Conservation (phyloP, 768 basidiomycete species). For the Piloderma croceum region DNA sequence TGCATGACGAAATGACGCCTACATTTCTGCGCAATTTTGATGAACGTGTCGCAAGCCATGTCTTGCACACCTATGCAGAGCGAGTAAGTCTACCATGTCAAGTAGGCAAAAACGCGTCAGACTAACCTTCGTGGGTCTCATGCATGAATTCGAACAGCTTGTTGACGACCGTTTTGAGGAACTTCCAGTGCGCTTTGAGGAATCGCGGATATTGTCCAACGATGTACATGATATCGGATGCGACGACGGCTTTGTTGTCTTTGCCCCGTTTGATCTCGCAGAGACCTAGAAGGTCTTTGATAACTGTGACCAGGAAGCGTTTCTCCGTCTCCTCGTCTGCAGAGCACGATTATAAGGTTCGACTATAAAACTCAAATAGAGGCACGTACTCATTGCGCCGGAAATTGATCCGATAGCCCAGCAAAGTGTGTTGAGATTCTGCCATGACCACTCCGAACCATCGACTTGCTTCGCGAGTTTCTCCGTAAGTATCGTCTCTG, state of each 20-base stretch:
- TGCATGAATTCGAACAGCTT: constrained; percentile 99
- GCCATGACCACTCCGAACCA: constrained; percentile 98
- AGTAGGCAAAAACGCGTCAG: constrained; percentile 1
- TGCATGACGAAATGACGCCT: constrained; percentile 98
- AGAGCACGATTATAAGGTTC: background rate
- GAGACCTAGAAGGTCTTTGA: constrained; percentile 95
- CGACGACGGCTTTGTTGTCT: constrained; percentile 99
- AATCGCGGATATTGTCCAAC: constrained; percentile 99
- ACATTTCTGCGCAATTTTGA: constrained; percentile 99
- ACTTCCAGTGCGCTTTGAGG: constrained; percentile 99
- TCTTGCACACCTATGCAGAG: constrained; percentile 81
- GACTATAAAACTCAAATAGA: background rate
- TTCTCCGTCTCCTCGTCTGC: constrained; percentile 98
- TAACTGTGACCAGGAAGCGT: constrained; percentile 96
- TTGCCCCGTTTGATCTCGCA: constrained; percentile 99
- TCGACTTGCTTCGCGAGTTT: constrained; percentile 97
- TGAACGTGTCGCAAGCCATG: constrained; percentile 99
- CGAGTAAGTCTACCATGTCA: constrained; percentile 5
- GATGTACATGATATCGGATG: constrained; percentile 96
- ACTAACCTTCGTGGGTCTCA: constrained; percentile 91
- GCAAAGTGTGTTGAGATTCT: constrained; percentile 96
- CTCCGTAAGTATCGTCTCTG: constrained; percentile 95
- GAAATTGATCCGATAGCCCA: constrained; percentile 99
- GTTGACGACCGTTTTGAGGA: constrained; percentile 99
- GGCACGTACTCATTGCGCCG: constrained; percentile 90